Evolutionary conservation across 352 stramenopile species (phyloP).

Genomic region (Phytophthora pseudosyringae): DNA sequence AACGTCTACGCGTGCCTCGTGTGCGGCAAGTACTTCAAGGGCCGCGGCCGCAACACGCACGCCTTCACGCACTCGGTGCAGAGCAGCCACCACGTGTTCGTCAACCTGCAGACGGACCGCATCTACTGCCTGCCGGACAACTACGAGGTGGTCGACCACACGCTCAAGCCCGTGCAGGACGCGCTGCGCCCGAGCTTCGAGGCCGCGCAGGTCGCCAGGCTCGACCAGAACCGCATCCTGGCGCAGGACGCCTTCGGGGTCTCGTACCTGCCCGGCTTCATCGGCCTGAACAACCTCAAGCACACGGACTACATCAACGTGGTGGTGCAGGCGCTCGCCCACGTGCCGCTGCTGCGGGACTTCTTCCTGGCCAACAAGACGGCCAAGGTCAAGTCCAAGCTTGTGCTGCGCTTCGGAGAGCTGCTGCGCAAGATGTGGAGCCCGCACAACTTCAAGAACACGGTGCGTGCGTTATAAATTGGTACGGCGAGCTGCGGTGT

Average conservation of each 20-base stretch:
- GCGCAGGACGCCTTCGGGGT: constrained; percentile 96
- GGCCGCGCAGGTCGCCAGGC: constrained; percentile 67
- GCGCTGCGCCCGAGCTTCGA: constrained; percentile 94
- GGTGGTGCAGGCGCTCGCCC: constrained; percentile 95
- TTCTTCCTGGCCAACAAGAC: constrained; percentile 92
- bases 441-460: constrained; percentile 97
- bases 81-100: constrained; percentile 97
- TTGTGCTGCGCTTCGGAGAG: constrained; percentile 95
- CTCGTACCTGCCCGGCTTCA: constrained; percentile 97
- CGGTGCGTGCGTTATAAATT: no score
- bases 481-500: no score
- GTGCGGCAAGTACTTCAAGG: constrained; percentile 99
- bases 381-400: constrained; percentile 70
- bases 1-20: constrained; percentile 99
- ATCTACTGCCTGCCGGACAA: constrained; percentile 99
- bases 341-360: constrained; percentile 95
- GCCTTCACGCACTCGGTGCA: constrained; percentile 98
- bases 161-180: constrained; percentile 94
- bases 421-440: constrained; percentile 99
- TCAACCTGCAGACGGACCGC: constrained; percentile 94
- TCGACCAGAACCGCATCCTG: constrained; percentile 94
- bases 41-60: constrained; percentile 90
- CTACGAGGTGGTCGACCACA: constrained; percentile 98
- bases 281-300: constrained; percentile 98
- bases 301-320: constrained; percentile 99